phyloP scores from a whole-genome alignment of 345 rosid species.

The Abelmoschus esculentus region DNA sequence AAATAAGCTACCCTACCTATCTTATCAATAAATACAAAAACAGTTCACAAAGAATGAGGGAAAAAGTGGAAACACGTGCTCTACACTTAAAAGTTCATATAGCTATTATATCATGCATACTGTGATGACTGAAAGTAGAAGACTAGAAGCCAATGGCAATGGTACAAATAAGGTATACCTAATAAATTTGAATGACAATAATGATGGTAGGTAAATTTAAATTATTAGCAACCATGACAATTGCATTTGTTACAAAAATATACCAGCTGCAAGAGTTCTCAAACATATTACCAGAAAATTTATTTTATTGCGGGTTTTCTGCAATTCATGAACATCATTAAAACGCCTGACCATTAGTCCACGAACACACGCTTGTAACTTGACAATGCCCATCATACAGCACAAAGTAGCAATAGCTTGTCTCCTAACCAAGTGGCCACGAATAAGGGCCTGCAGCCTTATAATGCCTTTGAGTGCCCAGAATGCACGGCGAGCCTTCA shows the following conservation, averaged over 20 bases:
- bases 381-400: conserved; percentile 75
- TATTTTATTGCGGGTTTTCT: conserved; percentile 18
- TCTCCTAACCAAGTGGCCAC: conserved; percentile 92
- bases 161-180: neutral
- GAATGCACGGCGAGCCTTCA: conserved; percentile 95
- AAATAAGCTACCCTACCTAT: neutral
- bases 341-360: conserved; percentile 58
- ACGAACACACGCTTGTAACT: conserved; percentile 70
- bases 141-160: neutral
- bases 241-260: neutral
- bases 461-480: conserved; percentile 92
- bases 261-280: neutral
- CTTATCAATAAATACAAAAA: neutral
- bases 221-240: neutral
- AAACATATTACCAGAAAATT: conserved; percentile 45
- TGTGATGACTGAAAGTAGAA: neutral
- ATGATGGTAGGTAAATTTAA: neutral
- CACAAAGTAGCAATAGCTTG: conserved; percentile 78
- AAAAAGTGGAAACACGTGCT: neutral
- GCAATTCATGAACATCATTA: conserved; percentile 44
- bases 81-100: neutral
- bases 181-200: neutral
- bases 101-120: neutral
- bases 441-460: conserved; percentile 91
- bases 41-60: neutral